Percentiles rank a stretch among this genome's conserved stretches.
Conservation (phyloP, 805 yeast species). For the Metschnikowia vanudenii region DNA sequence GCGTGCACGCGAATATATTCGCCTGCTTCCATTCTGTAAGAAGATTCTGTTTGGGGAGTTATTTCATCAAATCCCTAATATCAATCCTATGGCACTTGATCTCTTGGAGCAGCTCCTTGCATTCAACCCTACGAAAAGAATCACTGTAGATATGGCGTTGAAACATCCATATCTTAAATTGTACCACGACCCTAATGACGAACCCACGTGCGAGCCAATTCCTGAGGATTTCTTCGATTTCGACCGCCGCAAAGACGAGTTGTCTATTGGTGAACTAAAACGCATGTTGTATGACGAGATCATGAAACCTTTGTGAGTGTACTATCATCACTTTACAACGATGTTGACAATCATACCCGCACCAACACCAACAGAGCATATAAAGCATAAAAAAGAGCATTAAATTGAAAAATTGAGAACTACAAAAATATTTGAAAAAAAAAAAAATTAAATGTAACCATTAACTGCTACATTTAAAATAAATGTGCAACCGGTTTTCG, state of each 20-base stretch:
- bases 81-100: conserved; percentile 51
- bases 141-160: conserved; percentile 73
- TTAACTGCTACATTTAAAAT: no score
- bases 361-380: neutral
- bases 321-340: neutral
- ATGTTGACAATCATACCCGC: neutral
- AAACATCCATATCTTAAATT: conserved; percentile 81
- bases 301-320: conserved; percentile 48
- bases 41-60: conserved; percentile 38
- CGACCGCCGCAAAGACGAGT: conserved; percentile 77
- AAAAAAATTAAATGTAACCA: no score
- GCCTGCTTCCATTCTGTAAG: conserved; percentile 66
- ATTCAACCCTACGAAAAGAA: conserved; percentile 69
- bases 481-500: neutral
- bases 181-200: conserved; percentile 95
- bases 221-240: conserved; percentile 88
- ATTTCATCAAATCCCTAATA: conserved; percentile 21
- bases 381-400: neutral
- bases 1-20: conserved; percentile 85
- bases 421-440: no score
- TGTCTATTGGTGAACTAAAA: conserved; percentile 74
- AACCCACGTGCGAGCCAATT: conserved; percentile 80
- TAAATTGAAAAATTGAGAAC: no score
- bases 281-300: conserved; percentile 78
- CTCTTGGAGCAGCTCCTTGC: conserved; percentile 62